phyloP scores from a whole-genome alignment of 2,329 filamentous ascomycete species.

The Penicillium sp. region DNA sequence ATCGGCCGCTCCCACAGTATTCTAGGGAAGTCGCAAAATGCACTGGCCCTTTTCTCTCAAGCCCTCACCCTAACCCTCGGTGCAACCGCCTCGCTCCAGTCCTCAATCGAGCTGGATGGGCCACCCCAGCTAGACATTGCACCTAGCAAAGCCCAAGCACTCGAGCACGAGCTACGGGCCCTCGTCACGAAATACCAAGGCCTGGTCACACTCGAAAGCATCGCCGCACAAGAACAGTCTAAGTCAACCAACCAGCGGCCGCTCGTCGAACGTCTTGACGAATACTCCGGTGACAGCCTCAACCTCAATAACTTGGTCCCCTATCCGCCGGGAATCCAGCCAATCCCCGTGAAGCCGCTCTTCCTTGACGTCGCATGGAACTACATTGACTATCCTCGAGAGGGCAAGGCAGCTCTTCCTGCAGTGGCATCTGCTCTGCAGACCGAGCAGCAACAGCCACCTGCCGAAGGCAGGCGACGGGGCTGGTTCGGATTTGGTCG shows the following conservation, averaged over 20 bases:
- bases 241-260: conserved; percentile 56
- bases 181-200: conserved; percentile 83
- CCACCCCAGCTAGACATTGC: conserved; percentile 74
- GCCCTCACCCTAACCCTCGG: conserved; percentile 66
- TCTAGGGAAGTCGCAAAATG: conserved; percentile 72
- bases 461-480: conserved; percentile 59
- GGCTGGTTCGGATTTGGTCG: conserved; percentile 77
- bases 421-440: conserved; percentile 16
- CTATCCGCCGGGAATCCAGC: conserved; percentile 82
- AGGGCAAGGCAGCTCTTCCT: conserved; percentile 35
- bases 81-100: conserved; percentile 54
- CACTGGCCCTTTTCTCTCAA: conserved; percentile 81
- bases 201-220: conserved; percentile 78
- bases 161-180: conserved; percentile 67
- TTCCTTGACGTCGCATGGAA: conserved; percentile 98
- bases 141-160: conserved; percentile 59
- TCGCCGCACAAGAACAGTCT: conserved; percentile 56
- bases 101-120: conserved; percentile 46
- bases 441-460: conserved; percentile 32
- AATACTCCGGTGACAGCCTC: conserved; percentile 73
- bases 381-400: conserved; percentile 88
- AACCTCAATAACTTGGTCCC: conserved; percentile 81
- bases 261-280: conserved; percentile 74
- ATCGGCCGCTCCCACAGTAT: conserved; percentile 84
- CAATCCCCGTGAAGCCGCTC: conserved; percentile 89